Base-by-base conservation (phyloP, 257 asterid genomes). In the Solanum tacnaense region DNA sequence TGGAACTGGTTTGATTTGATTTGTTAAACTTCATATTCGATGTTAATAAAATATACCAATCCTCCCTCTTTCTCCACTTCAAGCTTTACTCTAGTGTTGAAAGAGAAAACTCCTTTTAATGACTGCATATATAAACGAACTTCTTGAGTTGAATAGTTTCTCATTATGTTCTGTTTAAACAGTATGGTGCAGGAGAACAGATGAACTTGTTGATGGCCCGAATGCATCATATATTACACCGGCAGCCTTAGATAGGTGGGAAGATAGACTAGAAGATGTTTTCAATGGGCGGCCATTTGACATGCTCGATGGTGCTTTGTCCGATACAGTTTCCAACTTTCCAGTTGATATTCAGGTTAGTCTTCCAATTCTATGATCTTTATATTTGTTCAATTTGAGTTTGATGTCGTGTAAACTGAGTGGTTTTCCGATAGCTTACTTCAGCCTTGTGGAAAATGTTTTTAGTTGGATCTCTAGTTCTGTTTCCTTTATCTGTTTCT, bases 161-260 rank as follows among this genome's bases (percentile, higher is more conserved):
- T 38, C 60, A 60, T 29, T 20, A 9, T 73, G 21, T 27, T 65
- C 36, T 85, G 84, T 82, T 86, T 85, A 52, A 79, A 89, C 92
- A 97, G 99, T 97, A 11, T 97, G 99, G 99, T 97, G 99, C 91
- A 91, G 99, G 91, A 94, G 99, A 91, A 97, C 99, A 1, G 99
- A 97, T 58, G 99, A 97, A 90, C 98, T 97, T 25, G 99, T 97
- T 78, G 99, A 97, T 86, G 99, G 99, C 86, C 99, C 99, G 21
- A 97, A 97, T 71, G 98, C 99, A 56, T 93, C 99, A 25, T 99
- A 97, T 84, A 97, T 97, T 88, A 97, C 98, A 44, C 99, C 99
- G 2, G 86, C 86, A 15, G 98, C 99, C 62, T 90, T 97, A 90
- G 98, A 97, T 85, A 92, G 99, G 88, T 97, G 99, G 99, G 99